Base-by-base conservation (phyloP, 2,329 filamentous ascomycete species). In the Verticillium zaregamsianum region DNA sequence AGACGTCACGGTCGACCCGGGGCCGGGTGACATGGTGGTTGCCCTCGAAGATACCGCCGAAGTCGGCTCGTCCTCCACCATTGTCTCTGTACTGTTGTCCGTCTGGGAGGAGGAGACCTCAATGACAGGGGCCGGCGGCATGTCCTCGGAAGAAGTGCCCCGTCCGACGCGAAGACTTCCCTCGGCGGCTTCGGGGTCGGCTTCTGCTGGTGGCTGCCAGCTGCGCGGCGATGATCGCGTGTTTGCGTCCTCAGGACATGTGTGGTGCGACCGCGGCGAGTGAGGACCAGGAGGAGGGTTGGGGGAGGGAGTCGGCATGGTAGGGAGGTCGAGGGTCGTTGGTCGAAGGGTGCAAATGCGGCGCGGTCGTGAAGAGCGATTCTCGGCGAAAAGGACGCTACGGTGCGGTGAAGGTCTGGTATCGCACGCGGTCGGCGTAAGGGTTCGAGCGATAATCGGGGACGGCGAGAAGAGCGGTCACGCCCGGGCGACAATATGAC, bases 231-330 rank as follows among this genome's bases (percentile, higher is more conserved):
- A 55, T 28, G 64, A 60, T 64, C 64, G 61, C 61, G 64, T 59
- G 52, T 25, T 62, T 40, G 73, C 68, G 31, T 80, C 76, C 62
- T 81, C 79, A 62, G 79, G 79, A 62, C 79, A 81, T 66, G 77
- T 77, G 76, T 76, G 66, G 61, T 75, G 72, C 5, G 74, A 72
- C 61, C 71, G 72, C 55, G 76, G 73, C 55, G 76, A 75, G 45
- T 73, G 68, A 35, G 73, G 72, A 64, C 75, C 72, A 55, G 76
- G 71, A 56, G 74, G 74, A 63, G 73, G 74, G 67, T 78, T 77
- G 59, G 76, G 74, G 17, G 79, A 80, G 62, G 79, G 79, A 28
- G 79, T 81, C 64, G 79, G 79, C 79, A 81, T 81, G 65, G 61
- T 76, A 62, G 58, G 17, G 57, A 55, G 45, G 20, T 35, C 9